Conservation (phyloP, 768 basidiomycete genomes). For the Suillus luteus region DNA sequence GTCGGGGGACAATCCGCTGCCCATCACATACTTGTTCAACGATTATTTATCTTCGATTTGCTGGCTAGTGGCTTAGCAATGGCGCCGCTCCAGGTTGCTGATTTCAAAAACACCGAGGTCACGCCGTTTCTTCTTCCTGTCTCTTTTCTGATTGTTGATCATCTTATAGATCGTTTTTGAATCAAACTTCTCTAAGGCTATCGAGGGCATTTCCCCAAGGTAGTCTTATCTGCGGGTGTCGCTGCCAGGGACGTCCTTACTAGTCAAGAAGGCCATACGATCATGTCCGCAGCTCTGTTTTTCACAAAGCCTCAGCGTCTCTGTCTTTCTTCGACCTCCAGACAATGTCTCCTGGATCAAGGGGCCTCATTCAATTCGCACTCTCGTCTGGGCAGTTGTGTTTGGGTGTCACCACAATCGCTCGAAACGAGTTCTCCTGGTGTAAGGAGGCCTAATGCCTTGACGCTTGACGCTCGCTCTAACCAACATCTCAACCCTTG, state of each 20-base stretch:
- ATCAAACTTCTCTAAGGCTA: slow-evolving; percentile 28
- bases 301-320: neutral
- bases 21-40: slow-evolving; percentile 45
- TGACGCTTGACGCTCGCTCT: too few relatives aligned
- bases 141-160: neutral
- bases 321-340: neutral
- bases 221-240: slow-evolving; percentile 13
- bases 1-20: slow-evolving; percentile 16
- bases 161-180: slow-evolving; percentile 55
- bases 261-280: neutral
- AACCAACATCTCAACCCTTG: too few relatives aligned
- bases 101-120: slow-evolving; percentile 68
- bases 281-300: neutral
- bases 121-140: neutral
- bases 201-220: slow-evolving; percentile 18
- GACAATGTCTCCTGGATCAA: too few relatives aligned
- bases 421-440: too few relatives aligned
- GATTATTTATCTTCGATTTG: slow-evolving; percentile 51
- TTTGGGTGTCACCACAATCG: too few relatives aligned
- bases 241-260: slow-evolving; percentile 22
- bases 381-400: too few relatives aligned
- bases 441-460: too few relatives aligned
- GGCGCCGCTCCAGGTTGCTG: slow-evolving; percentile 51
- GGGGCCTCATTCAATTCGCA: too few relatives aligned
- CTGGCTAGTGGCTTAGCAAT: slow-evolving; percentile 52